Evolutionary conservation across 306 rosid genomes (phyloP).

Genomic region (Dryas drummondii): DNA sequence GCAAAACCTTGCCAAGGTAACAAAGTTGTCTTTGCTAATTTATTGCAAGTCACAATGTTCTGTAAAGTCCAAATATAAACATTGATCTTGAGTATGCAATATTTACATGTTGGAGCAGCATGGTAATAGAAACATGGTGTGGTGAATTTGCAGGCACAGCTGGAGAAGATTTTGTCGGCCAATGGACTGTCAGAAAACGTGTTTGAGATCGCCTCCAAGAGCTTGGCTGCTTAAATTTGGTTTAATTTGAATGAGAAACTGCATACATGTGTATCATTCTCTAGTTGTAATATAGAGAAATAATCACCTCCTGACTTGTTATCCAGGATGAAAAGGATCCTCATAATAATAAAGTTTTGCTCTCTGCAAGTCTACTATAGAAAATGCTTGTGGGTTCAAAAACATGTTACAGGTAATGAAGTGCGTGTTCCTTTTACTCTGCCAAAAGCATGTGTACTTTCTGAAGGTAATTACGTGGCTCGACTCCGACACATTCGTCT

Average conservation of each 20-base stretch:
- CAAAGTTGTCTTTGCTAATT: neutral
- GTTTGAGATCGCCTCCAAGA: conserved; percentile 92
- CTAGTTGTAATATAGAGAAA: neutral
- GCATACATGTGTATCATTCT: neutral
- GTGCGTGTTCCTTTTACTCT: neutral
- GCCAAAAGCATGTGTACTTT: neutral
- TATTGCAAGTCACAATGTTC: neutral
- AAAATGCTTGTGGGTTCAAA: neutral
- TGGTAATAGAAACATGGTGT: conserved; percentile 3
- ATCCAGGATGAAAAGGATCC: neutral
- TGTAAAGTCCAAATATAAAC: neutral
- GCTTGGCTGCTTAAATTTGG: conserved; percentile 61
- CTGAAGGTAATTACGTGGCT: too few relatives aligned
- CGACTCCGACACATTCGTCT: too few relatives aligned
- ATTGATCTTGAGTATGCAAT: neutral
- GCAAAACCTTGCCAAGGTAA: conserved; percentile 84
- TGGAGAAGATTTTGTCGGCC: conserved; percentile 78
- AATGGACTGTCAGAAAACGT: conserved; percentile 93
- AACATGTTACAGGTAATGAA: neutral
- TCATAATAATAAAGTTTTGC: neutral
- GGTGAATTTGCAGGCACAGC: conserved; percentile 74
- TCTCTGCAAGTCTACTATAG: neutral
- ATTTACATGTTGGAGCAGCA: neutral
- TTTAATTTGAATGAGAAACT: neutral
- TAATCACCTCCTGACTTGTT: neutral